Evolutionary conservation across 2,329 filamentous ascomycete species (phyloP).

Genomic region (Rhynchosporium agropyri): DNA sequence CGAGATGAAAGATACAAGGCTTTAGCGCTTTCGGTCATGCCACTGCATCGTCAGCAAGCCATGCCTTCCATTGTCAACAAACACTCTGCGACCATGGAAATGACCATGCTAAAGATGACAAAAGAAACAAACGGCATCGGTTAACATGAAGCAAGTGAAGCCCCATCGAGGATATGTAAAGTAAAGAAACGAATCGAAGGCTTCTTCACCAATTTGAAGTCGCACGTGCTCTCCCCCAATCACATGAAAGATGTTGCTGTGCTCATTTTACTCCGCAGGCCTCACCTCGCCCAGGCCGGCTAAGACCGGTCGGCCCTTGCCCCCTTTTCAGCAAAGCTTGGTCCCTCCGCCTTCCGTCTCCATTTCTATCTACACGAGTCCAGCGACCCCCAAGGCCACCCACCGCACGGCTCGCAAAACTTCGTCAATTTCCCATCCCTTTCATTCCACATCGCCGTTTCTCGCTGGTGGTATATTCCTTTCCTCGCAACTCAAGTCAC

Average conservation of each 20-base stretch:
- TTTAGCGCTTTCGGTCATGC: background rate
- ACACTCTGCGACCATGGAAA: background rate
- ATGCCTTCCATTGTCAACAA: background rate
- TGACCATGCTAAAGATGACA: background rate
- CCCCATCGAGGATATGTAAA: no score
- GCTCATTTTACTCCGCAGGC: constrained; percentile 1
- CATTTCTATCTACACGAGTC: constrained; percentile 2
- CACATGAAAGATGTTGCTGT: constrained; percentile 13
- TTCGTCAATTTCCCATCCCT: constrained; percentile 17
- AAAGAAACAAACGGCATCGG: background rate
- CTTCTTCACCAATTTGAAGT: background rate
- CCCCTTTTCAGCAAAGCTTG: constrained; percentile 5
- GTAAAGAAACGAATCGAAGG: background rate
- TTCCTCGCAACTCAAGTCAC: constrained; percentile 43
- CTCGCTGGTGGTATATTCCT: constrained; percentile 27
- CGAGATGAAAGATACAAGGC: background rate
- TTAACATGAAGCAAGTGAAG: no score
- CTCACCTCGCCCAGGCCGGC: background rate
- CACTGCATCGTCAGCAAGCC: background rate
- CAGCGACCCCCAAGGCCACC: background rate
- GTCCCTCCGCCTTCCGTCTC: background rate
- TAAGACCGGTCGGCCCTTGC: background rate
- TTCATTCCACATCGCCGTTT: constrained; percentile 21
- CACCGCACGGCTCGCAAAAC: constrained; percentile 4
- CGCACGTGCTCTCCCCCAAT: constrained; percentile 8